Evolutionary conservation across 2,329 filamentous ascomycete species (phyloP).

Genomic region (Pseudocercospora cruenta): DNA sequence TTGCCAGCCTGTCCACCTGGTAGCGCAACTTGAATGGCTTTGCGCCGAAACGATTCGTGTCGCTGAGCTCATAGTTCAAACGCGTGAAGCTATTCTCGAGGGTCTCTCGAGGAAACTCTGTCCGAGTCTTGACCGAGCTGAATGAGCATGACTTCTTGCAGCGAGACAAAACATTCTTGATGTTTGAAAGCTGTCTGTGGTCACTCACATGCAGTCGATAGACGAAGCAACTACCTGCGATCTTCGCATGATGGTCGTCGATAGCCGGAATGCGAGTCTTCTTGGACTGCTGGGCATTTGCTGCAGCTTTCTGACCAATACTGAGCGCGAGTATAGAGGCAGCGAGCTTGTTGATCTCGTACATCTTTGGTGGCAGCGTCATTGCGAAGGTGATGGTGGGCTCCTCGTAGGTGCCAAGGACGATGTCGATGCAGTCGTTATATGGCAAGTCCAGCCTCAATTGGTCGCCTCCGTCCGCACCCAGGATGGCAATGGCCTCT

Average conservation of each 20-base stretch:
- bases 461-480: constrained; percentile 24
- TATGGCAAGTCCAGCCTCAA: constrained; percentile 49
- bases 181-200: constrained; percentile 29
- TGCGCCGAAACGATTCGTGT: constrained; percentile 31
- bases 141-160: constrained; percentile 39
- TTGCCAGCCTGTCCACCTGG: constrained; percentile 65
- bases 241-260: constrained; percentile 42
- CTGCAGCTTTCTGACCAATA: constrained; percentile 21
- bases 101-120: constrained; percentile 19
- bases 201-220: constrained; percentile 46
- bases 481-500: constrained; percentile 34
- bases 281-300: constrained; percentile 22
- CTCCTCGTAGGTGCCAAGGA: constrained; percentile 35
- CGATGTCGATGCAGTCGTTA: constrained; percentile 45
- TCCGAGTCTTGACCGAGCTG: constrained; percentile 30
- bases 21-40: constrained; percentile 62
- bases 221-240: constrained; percentile 54
- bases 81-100: constrained; percentile 19
- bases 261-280: constrained; percentile 43
- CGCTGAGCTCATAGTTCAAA: constrained; percentile 43
- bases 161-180: constrained; percentile 31
- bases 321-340: constrained; percentile 9
- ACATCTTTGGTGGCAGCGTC: constrained; percentile 45
- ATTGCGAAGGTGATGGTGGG: constrained; percentile 46
- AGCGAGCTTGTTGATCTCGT: constrained; percentile 26